Base-by-base conservation (phyloP, 2,329 filamentous ascomycete species). In the Diplodia corticola region DNA sequence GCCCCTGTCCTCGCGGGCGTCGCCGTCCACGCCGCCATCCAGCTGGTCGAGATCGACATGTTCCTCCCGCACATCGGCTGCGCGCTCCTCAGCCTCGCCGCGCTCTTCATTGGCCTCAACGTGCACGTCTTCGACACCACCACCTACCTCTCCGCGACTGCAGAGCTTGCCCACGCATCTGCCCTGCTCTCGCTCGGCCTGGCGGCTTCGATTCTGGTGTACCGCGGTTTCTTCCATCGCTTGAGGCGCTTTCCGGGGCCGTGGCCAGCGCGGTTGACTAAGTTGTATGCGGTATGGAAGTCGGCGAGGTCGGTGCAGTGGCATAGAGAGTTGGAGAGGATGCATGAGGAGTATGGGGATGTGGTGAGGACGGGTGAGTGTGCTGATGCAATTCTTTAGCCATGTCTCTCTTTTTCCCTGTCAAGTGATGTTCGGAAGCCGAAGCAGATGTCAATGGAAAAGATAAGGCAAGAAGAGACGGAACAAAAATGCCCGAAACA, bases 191-290 rank as follows among this genome's bases (percentile, higher is more conserved):
- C 30, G 26, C 17, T 24, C 1, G 51, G 63, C 1, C 3, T 65
- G 35, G 12, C 40, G 2, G 10, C 28, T 1, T 65, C 63, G 22
- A 65, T 57, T 24, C 50, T 65, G 17, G 13, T 80, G 9, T 57
- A 79, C 60, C 74, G 79, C 22, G 49, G 72, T 5, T 73, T 73
- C 59, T 71, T 78, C 54, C 73, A 77, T 63, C 75, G 73, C 7
- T 67, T 79, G 51, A 74, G 75, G 63, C 70, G 67, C 4, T 75
- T 78, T 28, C 75, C 76, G 1, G 76, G 76, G n/a, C 79, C 79
- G 6, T 72, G 71, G 51, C 65, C 64, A 26, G 75, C 76, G 6
- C 72, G 75, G 20, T 26, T 81, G 9, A 72, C 73, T 1, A 73
- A 67, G n/a, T 61, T 59, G 12, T 59, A 59, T n/a, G 35, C 22